phyloP scores from a whole-genome alignment of 1,284 basidiomycete species.

The Inonotus obliquus region DNA sequence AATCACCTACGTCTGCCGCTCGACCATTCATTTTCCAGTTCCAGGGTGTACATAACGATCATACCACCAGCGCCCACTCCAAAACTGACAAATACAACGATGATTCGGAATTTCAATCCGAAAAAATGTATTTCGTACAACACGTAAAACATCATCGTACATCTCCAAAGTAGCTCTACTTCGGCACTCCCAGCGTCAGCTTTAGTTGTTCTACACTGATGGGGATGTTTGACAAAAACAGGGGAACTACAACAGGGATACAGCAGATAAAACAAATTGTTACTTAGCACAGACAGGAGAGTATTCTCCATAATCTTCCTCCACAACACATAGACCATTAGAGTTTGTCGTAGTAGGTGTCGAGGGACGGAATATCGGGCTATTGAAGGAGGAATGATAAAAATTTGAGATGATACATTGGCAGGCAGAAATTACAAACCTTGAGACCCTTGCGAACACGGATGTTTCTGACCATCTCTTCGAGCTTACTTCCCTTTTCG shows the following conservation, averaged over 20 bases:
- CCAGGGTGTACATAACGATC: no score
- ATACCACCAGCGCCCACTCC: no score
- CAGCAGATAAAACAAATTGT: neutral
- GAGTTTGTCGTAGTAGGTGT: constrained; percentile 90
- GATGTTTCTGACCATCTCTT: constrained; percentile 81
- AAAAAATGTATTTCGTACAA: no score
- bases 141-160: neutral
- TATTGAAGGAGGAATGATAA: constrained; percentile 28
- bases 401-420: neutral
- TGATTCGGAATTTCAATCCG: no score
- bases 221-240: no score
- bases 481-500: constrained; percentile 87
- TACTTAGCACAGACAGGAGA: neutral
- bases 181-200: no score
- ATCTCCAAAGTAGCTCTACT: no score
- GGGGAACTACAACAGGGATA: neutral
- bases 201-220: no score
- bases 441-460: constrained; percentile 93
- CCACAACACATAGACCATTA: constrained; percentile 23
- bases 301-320: neutral
- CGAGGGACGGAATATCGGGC: constrained; percentile 83
- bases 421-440: constrained; percentile 36
- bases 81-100: no score
- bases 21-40: no score
- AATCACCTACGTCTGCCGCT: no score